phyloP scores from a whole-genome alignment of 257 asterid species.

The Solanum infundibuliforme region DNA sequence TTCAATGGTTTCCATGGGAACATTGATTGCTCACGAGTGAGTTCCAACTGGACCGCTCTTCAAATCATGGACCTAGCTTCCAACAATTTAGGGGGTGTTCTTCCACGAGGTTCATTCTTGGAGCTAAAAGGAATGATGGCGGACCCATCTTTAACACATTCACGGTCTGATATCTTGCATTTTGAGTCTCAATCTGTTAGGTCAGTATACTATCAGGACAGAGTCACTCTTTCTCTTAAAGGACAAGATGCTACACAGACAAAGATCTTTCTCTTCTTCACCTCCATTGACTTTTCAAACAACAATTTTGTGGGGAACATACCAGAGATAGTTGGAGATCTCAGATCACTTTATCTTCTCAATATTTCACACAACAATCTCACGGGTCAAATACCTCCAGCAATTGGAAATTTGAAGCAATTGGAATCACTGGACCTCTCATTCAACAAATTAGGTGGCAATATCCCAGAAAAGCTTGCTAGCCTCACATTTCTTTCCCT shows the following conservation, averaged over 20 bases:
- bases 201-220: conserved; percentile 9
- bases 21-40: conserved; percentile 9
- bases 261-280: conserved; percentile 17
- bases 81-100: conserved; percentile 38
- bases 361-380: conserved; percentile 30
- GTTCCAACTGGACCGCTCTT: conserved; percentile 43
- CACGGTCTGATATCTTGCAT: conserved; percentile 9
- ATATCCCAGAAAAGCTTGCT: conserved; percentile 19
- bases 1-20: conserved; percentile 44
- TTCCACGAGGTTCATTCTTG: conserved; percentile 17
- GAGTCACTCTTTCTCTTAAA: conserved; percentile 14
- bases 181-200: not conserved
- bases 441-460: conserved; percentile 15
- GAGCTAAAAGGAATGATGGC: conserved; percentile 33
- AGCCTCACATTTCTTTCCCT: conserved; percentile 20
- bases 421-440: conserved; percentile 39
- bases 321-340: conserved; percentile 31
- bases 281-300: conserved; percentile 39
- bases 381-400: conserved; percentile 18
- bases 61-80: conserved; percentile 52
- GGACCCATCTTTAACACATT: conserved; percentile 1
- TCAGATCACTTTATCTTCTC: conserved; percentile 18
- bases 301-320: conserved; percentile 33
- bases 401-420: conserved; percentile 15
- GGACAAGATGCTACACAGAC: conserved; percentile 6